A percentile compares a stretch with the other conserved stretches of the same genome.
These are phyloP conservation scores for Avena atlantica DNA, from an alignment of 176 grass and related monocot species.

Conservation along the genomic window DNA sequence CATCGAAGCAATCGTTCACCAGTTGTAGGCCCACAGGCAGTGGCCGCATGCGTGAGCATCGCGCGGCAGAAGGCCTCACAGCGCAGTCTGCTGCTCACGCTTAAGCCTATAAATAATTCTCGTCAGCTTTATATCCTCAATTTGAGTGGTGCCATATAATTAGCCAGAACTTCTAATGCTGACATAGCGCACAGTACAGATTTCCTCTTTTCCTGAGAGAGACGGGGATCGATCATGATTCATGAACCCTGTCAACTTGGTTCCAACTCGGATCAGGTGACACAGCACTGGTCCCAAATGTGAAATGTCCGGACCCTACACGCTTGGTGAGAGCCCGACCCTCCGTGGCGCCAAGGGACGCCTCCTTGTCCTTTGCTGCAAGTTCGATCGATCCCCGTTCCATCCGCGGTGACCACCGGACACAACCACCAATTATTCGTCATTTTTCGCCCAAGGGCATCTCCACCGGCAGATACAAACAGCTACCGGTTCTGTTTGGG, in stretches of 20 bases:
- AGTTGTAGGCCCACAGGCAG: too few species aligned
- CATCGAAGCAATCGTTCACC: too few species aligned
- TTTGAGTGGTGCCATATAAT: neutral
- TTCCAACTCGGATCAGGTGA: neutral
- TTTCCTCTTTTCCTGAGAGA: neutral
- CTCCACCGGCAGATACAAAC: too few species aligned
- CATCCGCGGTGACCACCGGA: neutral
- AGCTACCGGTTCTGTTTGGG: too few species aligned
- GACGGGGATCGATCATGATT: neutral
- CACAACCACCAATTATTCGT: neutral
- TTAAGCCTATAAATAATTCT: too few species aligned
- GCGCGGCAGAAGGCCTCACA: too few species aligned
- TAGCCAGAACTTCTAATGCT: neutral
- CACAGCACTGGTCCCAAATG: neutral
- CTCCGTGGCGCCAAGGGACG: conserved; percentile 30
- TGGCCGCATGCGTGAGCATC: too few species aligned
- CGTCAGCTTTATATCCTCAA: neutral
- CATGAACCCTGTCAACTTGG: neutral
- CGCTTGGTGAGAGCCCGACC: conserved; percentile 9
- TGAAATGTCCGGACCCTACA: neutral
- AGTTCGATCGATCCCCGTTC: neutral
- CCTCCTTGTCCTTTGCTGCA: neutral
- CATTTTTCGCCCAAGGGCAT: neutral
- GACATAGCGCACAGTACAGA: neutral
- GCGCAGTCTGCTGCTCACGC: too few species aligned